A percentile compares a stretch with the other conserved stretches of the same genome.
Conservation (phyloP, 2,329 filamentous ascomycete genomes). For the Neofusicoccum umdonicola region DNA sequence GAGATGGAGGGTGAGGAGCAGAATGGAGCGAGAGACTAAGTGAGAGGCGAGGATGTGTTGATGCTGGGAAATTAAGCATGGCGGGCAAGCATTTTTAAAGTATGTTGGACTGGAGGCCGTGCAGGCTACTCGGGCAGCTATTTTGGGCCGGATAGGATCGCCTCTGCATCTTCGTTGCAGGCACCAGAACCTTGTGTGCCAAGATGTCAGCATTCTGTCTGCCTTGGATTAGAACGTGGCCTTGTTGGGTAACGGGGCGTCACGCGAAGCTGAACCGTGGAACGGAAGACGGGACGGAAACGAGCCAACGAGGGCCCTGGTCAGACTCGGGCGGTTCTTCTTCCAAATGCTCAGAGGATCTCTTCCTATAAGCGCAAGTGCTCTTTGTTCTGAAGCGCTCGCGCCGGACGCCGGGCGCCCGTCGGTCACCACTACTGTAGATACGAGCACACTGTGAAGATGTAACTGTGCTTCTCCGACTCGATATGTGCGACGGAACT, state of each 20-base stretch:
- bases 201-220: not conserved
- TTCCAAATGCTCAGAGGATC: not conserved
- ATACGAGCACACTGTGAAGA: not conserved
- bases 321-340: not conserved
- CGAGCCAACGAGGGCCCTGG: not conserved
- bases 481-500: not conserved
- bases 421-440: not conserved
- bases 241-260: not conserved
- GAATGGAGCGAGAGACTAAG: not conserved
- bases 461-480: not conserved
- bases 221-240: constrained; percentile 1
- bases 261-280: constrained; percentile 10
- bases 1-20: not conserved
- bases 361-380: not conserved
- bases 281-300: constrained; percentile 2
- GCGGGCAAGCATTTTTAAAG: not conserved
- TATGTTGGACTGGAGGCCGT: not conserved
- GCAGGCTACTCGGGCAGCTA: not conserved
- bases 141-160: not conserved
- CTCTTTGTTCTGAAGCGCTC: not conserved
- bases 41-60: not conserved
- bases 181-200: not conserved
- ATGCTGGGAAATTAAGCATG: not conserved
- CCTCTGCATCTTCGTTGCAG: not conserved
- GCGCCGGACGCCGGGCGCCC: not conserved